These are phyloP conservation scores for Neurospora hispaniola DNA, from an alignment of 495 filamentous ascomycete genomes.

Conservation along the genomic window DNA sequence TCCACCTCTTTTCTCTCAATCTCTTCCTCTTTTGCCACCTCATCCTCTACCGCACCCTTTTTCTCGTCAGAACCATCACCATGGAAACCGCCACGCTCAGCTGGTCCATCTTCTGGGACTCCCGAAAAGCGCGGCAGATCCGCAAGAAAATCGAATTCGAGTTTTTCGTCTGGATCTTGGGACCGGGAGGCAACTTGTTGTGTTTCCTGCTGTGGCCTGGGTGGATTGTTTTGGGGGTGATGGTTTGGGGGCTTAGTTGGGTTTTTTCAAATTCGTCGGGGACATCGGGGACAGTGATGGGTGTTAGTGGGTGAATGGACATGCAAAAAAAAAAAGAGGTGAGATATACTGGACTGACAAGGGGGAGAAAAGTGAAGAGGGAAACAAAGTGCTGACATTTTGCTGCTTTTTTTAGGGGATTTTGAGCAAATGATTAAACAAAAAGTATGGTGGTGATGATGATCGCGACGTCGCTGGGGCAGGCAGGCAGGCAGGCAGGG, in stretches of 20 bases:
- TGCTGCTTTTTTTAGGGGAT: too few species aligned
- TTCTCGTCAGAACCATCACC: neutral
- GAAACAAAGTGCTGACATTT: too few species aligned
- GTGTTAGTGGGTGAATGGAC: neutral
- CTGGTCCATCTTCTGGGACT: constrained; percentile 25
- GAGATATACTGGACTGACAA: too few species aligned
- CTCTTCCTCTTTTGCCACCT: neutral
- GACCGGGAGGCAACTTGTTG: constrained; percentile 28
- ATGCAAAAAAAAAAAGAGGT: too few species aligned
- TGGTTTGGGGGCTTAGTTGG: constrained; percentile 12
- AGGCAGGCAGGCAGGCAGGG: neutral
- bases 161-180: constrained; percentile 32
- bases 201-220: constrained; percentile 36
- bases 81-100: neutral
- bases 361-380: too few species aligned
- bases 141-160: constrained; percentile 34
- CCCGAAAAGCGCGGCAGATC: constrained; percentile 16
- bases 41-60: neutral
- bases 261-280: neutral
- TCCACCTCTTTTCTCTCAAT: neutral
- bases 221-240: constrained; percentile 27
- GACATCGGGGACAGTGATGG: neutral
- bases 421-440: too few species aligned
- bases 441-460: too few species aligned
- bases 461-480: neutral